These are phyloP conservation scores for Coniosporium tulheliwenetii DNA, from an alignment of 2,329 filamentous ascomycete genomes.

Conservation along the genomic window DNA sequence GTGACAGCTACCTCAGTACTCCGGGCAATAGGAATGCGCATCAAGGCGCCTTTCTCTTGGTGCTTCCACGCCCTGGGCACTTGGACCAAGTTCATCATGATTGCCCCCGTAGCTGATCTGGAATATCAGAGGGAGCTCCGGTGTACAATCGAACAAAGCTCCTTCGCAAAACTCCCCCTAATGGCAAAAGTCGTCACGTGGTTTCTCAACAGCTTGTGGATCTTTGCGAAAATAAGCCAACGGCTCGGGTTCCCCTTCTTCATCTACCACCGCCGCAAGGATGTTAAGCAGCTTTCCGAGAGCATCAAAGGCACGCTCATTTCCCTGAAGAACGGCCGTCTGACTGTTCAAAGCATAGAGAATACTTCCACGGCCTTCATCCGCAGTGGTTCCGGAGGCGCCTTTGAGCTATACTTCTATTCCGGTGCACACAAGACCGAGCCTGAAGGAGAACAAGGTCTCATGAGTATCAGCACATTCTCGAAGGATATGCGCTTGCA, in stretches of 20 bases:
- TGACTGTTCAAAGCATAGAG: conserved; percentile 31
- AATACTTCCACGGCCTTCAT: conserved; percentile 35
- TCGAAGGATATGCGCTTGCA: conserved; percentile 28
- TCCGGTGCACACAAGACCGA: conserved; percentile 24
- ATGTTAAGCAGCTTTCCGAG: conserved; percentile 30
- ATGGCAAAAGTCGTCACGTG: conserved; percentile 18
- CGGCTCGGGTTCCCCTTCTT: conserved; percentile 29
- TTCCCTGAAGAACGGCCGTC: conserved; percentile 28
- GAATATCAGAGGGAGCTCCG: conserved; percentile 36
- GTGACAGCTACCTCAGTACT: too few relatives aligned
- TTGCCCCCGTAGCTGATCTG: conserved; percentile 34
- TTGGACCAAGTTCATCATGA: conserved; percentile 31
- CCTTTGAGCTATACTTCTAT: conserved; percentile 20
- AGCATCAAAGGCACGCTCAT: conserved; percentile 34
- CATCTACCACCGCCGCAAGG: conserved; percentile 31
- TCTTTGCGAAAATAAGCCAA: conserved; percentile 29
- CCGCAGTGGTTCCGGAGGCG: conserved; percentile 20
- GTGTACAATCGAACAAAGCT: conserved; percentile 23
- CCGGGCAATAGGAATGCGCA: too few relatives aligned
- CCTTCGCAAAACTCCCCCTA: conserved; percentile 15
- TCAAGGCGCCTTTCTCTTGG: conserved; percentile 20
- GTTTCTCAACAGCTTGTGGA: conserved; percentile 29
- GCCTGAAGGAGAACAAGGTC: conserved; percentile 23
- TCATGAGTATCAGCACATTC: conserved; percentile 33
- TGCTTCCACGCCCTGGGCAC: conserved; percentile 27